Conservation (phyloP, 139 green algal species). For the Chlamydomonas applanata region DNA sequence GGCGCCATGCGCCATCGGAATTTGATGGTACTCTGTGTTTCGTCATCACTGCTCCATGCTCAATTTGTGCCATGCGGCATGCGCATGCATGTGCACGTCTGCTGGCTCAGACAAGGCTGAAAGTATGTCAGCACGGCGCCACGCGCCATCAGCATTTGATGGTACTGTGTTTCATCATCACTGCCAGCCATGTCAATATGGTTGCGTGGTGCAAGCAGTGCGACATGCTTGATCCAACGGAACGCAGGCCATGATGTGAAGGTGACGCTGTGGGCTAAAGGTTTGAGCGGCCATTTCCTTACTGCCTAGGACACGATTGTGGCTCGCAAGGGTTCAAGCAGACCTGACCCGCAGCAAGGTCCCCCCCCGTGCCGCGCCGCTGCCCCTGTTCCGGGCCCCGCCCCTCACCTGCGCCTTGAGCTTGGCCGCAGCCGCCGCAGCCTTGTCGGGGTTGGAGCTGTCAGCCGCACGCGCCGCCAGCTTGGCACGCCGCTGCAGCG, state of each 20-base stretch:
- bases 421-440: neutral
- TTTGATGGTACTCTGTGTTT: constrained; percentile 14
- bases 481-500: neutral
- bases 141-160: constrained; percentile 14
- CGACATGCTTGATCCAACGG: too few relatives aligned
- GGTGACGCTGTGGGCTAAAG: too few relatives aligned
- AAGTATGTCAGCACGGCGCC: constrained; percentile 12
- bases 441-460: neutral
- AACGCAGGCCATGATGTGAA: too few relatives aligned
- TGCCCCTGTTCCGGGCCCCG: too few relatives aligned
- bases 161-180: constrained; percentile 10
- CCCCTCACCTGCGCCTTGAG: too few relatives aligned
- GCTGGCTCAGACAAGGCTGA: constrained; percentile 19
- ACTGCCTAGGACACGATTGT: too few relatives aligned
- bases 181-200: neutral
- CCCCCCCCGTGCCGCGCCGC: too few relatives aligned
- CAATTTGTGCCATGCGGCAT: neutral
- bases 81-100: too few relatives aligned
- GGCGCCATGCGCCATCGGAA: constrained; percentile 11
- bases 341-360: too few relatives aligned
- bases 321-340: too few relatives aligned
- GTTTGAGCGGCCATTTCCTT: too few relatives aligned
- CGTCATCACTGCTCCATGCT: neutral
- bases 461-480: constrained; percentile 2
- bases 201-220: too few relatives aligned